Evolutionary conservation across 371 early-diverging fungal species (phyloP).

Genomic region (Chytridium lagenaria): DNA sequence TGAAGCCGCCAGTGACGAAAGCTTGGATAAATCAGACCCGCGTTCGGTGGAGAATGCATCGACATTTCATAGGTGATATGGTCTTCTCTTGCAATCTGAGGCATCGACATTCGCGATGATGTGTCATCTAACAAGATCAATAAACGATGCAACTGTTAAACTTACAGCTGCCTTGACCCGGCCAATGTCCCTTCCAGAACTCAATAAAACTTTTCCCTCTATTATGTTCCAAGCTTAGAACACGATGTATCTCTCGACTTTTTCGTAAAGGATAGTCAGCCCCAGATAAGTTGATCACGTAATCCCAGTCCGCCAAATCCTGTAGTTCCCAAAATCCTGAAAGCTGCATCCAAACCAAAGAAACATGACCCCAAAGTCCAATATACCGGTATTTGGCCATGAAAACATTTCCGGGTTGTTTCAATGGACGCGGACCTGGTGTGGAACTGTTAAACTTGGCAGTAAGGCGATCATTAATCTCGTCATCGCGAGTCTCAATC

Average conservation of each 20-base stretch:
- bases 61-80: constrained; percentile 11
- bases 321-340: constrained; percentile 45
- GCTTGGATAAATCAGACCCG: constrained; percentile 39
- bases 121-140: constrained; percentile 14
- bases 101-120: not conserved
- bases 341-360: constrained; percentile 46
- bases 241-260: constrained; percentile 38
- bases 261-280: constrained; percentile 49
- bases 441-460: not conserved
- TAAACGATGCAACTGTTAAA: not conserved
- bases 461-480: not conserved
- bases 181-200: constrained; percentile 33
- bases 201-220: constrained; percentile 36
- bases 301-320: constrained; percentile 55
- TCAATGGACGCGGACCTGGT: not conserved
- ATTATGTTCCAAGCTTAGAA: constrained; percentile 18
- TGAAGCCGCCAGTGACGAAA: constrained; percentile 41
- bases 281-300: constrained; percentile 47
- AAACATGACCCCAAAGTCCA: constrained; percentile 42
- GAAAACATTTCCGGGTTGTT: constrained; percentile 33
- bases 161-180: constrained; percentile 17
- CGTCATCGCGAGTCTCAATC: constrained; percentile 2
- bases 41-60: constrained; percentile 27
- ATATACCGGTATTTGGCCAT: constrained; percentile 33
- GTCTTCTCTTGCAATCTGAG: constrained; percentile 10